Evolutionary conservation across 2,329 filamentous ascomycete species (phyloP), one percentile per base, ranked within the genome.

Genomic region (Drechmeria coniospora): DNA sequence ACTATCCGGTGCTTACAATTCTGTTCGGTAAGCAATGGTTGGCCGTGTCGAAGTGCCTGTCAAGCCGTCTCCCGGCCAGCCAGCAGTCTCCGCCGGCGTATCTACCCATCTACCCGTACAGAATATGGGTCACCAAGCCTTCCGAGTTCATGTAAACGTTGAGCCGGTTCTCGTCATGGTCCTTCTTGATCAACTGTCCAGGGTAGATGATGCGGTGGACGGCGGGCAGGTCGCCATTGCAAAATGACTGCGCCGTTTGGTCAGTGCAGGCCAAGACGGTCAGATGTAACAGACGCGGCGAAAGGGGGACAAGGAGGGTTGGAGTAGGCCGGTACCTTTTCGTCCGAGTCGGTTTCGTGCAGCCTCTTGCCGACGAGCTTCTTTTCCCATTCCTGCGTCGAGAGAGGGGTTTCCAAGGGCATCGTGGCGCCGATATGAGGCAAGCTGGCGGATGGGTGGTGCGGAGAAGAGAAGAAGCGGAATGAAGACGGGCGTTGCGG

Each of bases 331-430:
- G 10, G 39, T 50, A 75, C 72, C 7, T 59, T 68, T 45, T 68
- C 66, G 36, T 54, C 63, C 29, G 59, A 58, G 12, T 50, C 46
- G 8, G 41, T 35, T 1, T 71, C 69, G 8, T 60, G 59, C 9
- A 75, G 49, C 26, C 60, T 74, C 65, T 76, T 77, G 44, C 72
- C 72, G 25, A 70, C 61, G 4, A 77, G 56, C 57, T 74, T 73
- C 50, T 61, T 63, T 38, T 53, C 55, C 72, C 72, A 77, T 41
- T 70, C 58, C 33, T 69, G 56, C 20, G 61, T 67, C 50, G 60
- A 58, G 46, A 54, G 44, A 36, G 47, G 47, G 22, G 57, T 49
- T 35, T 52, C 54, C 35, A 52, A 57, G 36, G 58, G 71, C 40
- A 74, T 53, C 44, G 65, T 67, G 30, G 70, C 69, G 12, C 73